Percentiles rank a stretch among this genome's conserved stretches.
Evolutionary conservation across 768 basidiomycete genomes (phyloP).

Genomic region (Boletus pseudo-olivaceus): DNA sequence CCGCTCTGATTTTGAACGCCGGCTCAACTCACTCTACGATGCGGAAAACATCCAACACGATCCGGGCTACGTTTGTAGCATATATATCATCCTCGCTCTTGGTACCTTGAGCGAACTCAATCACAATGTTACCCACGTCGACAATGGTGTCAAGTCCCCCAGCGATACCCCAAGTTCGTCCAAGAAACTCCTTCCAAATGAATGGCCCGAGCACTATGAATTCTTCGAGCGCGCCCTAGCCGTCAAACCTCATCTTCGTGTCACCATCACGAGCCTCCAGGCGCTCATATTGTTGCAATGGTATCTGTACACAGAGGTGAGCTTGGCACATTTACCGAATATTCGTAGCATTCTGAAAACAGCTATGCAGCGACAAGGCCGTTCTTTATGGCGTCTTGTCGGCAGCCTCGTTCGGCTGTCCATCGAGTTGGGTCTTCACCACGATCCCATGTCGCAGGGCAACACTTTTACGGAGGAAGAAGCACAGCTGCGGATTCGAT

Average conservation of each 20-base stretch:
- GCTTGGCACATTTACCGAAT: constrained; percentile 12
- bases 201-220: constrained; percentile 81
- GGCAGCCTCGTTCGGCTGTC: constrained; percentile 80
- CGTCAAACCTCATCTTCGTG: constrained; percentile 78
- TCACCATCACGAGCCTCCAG: constrained; percentile 79
- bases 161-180: constrained; percentile 37
- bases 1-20: constrained; percentile 63
- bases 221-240: constrained; percentile 78
- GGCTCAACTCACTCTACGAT: constrained; percentile 65
- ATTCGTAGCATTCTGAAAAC: constrained; percentile 4
- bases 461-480: constrained; percentile 69
- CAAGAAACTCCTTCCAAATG: constrained; percentile 54
- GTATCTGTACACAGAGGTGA: constrained; percentile 86
- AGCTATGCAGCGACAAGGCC: constrained; percentile 70
- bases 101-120: constrained; percentile 83
- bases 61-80: constrained; percentile 74
- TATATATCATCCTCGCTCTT: constrained; percentile 74
- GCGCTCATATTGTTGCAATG: constrained; percentile 82
- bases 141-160: constrained; percentile 40
- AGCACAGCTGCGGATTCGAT: constrained; percentile 70
- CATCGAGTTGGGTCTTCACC: constrained; percentile 82
- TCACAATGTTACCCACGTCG: constrained; percentile 55
- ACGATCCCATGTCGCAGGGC: constrained; percentile 70
- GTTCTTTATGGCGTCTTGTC: constrained; percentile 83
- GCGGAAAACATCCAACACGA: constrained; percentile 53